These are phyloP conservation scores for Ceratocystis papillata DNA, from an alignment of 2,329 filamentous ascomycete genomes.

Conservation along the genomic window DNA sequence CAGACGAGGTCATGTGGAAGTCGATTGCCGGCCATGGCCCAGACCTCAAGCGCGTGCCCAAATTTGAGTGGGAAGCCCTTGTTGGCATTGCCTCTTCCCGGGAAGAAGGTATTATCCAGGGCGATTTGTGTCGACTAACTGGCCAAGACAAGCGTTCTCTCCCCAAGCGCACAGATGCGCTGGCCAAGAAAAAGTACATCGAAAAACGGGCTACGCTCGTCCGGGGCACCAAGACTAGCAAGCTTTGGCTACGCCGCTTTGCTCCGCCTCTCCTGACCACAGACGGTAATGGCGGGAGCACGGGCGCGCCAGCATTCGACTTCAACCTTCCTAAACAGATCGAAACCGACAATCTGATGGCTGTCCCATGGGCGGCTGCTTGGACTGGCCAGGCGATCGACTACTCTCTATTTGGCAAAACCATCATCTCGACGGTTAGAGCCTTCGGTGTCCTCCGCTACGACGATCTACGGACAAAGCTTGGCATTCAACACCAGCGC, in stretches of 20 bases:
- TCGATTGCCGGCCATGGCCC: conserved; percentile 48
- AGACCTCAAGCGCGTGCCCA: conserved; percentile 48
- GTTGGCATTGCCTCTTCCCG: conserved; percentile 47
- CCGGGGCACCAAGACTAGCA: conserved; percentile 50
- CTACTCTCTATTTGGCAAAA: conserved; percentile 46
- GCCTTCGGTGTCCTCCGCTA: conserved; percentile 50
- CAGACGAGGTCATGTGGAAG: conserved; percentile 49
- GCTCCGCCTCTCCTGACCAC: conserved; percentile 38
- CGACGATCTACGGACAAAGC: conserved; percentile 46
- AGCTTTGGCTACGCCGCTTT: conserved; percentile 49
- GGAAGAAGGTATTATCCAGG: conserved; percentile 48
- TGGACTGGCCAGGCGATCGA: conserved; percentile 52
- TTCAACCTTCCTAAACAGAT: conserved; percentile 15
- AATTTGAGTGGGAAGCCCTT: conserved; percentile 49
- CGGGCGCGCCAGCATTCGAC: conserved; percentile 26
- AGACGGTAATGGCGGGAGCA: conserved; percentile 14
- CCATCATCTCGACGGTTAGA: conserved; percentile 46
- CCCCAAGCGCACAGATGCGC: conserved; percentile 48
- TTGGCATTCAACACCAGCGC: conserved; percentile 44
- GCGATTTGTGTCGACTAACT: conserved; percentile 46
- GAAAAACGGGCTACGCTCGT: conserved; percentile 50
- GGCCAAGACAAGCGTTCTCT: conserved; percentile 54
- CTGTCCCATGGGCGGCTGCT: conserved; percentile 44
- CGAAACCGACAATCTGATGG: conserved; percentile 39
- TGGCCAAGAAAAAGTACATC: conserved; percentile 51